Conservation (phyloP, 495 filamentous ascomycete species). For the Melanomma pulvis-pyrius region DNA sequence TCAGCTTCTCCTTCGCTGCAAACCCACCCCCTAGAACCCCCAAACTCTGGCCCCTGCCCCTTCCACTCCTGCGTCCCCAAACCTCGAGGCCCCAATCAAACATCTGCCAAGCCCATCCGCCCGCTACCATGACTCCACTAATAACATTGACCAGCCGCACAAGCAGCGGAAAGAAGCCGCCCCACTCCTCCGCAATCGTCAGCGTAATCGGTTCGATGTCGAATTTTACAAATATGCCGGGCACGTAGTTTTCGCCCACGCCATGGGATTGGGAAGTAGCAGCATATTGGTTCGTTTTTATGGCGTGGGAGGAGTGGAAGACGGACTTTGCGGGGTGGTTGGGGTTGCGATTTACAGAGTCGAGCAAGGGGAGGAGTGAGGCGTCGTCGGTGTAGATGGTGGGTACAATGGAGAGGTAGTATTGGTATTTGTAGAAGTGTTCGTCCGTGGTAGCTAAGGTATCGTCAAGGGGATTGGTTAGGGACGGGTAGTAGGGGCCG, state of each 20-base stretch:
- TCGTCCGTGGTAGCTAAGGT: constrained; percentile 73
- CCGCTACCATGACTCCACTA: constrained; percentile 64
- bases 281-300: constrained; percentile 97
- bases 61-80: constrained; percentile 33
- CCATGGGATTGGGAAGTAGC: constrained; percentile 79
- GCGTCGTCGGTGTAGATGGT: constrained; percentile 81
- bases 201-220: constrained; percentile 96
- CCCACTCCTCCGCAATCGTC: constrained; percentile 79
- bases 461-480: constrained; percentile 91
- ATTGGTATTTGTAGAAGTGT: constrained; percentile 96
- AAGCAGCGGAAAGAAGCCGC: constrained; percentile 69
- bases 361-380: constrained; percentile 41
- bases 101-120: constrained; percentile 66
- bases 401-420: constrained; percentile 95
- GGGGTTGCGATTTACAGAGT: constrained; percentile 47
- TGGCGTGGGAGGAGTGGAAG: constrained; percentile 49
- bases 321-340: constrained; percentile 35
- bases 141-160: constrained; percentile 74
- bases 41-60: constrained; percentile 22
- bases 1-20: constrained; percentile 20
- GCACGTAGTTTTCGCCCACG: constrained; percentile 70
- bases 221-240: constrained; percentile 98
- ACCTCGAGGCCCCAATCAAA: constrained; percentile 57
- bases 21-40: constrained; percentile 22
- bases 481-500: constrained; percentile 89